Conservation (phyloP, 2,329 filamentous ascomycete species). For the Microdochium nivale region DNA sequence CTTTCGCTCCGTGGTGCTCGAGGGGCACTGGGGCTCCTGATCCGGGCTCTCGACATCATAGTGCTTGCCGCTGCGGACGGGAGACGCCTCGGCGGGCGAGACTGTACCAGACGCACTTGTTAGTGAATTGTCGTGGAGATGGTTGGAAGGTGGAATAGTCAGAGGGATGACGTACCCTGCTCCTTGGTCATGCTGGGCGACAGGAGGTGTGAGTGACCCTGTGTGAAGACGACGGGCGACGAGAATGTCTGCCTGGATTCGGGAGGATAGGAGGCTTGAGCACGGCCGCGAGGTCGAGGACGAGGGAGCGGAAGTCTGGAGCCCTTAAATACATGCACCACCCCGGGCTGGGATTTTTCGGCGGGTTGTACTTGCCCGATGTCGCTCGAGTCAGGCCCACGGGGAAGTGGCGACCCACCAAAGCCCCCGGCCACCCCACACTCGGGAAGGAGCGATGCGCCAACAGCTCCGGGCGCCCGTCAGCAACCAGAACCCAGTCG, state of each 20-base stretch:
- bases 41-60: conserved; percentile 20
- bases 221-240: neutral
- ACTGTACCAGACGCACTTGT: neutral
- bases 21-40: conserved; percentile 30
- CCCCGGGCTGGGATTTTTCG: neutral
- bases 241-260: neutral
- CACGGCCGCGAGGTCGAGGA: too few species aligned
- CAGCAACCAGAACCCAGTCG: too few species aligned
- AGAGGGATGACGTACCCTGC: neutral
- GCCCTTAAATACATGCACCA: too few species aligned
- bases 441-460: neutral
- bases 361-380: neutral
- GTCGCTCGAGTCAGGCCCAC: neutral
- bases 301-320: neutral
- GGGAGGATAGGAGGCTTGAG: too few species aligned
- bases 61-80: neutral
- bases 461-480: too few species aligned
- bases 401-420: neutral
- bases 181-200: neutral
- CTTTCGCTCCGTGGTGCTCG: conserved; percentile 52
- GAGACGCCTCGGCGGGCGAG: neutral
- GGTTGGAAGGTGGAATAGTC: neutral
- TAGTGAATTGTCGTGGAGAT: neutral
- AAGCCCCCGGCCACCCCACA: neutral
- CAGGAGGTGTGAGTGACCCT: neutral